Conservation (phyloP, 805 yeast species). For the Teunomyces aglyptinius region DNA sequence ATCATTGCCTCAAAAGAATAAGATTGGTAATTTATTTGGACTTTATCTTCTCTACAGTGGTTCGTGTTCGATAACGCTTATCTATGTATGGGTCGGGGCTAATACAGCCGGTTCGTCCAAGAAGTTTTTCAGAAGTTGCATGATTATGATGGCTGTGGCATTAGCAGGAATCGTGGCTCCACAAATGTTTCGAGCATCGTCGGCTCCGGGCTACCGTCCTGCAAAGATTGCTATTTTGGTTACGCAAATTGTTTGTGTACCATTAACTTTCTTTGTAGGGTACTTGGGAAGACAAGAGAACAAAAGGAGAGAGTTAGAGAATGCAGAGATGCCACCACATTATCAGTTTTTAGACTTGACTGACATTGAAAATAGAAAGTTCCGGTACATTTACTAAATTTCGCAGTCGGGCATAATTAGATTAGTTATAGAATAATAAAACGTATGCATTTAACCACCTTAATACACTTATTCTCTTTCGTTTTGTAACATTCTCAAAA, state of each 20-base stretch:
- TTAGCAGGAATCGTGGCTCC: constrained; percentile 68
- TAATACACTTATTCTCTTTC: constrained; percentile 6
- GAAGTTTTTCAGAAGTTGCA: constrained; percentile 57
- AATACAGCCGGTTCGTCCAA: constrained; percentile 78
- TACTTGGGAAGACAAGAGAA: constrained; percentile 50
- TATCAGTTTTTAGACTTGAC: constrained; percentile 56
- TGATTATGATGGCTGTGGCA: constrained; percentile 62
- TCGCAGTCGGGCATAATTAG: not conserved
- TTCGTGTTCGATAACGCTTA: constrained; percentile 54
- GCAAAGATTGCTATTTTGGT: constrained; percentile 59
- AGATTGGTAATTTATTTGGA: constrained; percentile 48
- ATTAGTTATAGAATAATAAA: not conserved
- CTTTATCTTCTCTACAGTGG: constrained; percentile 54
- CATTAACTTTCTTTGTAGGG: constrained; percentile 43
- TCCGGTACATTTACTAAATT: constrained; percentile 50
- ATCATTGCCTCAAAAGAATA: constrained; percentile 20
- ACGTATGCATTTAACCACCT: no score
- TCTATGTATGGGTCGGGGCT: constrained; percentile 61
- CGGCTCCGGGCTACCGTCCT: constrained; percentile 54
- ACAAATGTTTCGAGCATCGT: constrained; percentile 55
- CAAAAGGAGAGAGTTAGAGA: constrained; percentile 39
- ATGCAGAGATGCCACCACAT: constrained; percentile 22
- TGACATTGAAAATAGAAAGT: constrained; percentile 55
- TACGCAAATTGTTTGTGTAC: constrained; percentile 47
- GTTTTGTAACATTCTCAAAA: constrained; percentile 59